Evolutionary conservation across 2,329 filamentous ascomycete species (phyloP), one percentile per base, ranked within the genome.

Genomic region (Penicillium freii): DNA sequence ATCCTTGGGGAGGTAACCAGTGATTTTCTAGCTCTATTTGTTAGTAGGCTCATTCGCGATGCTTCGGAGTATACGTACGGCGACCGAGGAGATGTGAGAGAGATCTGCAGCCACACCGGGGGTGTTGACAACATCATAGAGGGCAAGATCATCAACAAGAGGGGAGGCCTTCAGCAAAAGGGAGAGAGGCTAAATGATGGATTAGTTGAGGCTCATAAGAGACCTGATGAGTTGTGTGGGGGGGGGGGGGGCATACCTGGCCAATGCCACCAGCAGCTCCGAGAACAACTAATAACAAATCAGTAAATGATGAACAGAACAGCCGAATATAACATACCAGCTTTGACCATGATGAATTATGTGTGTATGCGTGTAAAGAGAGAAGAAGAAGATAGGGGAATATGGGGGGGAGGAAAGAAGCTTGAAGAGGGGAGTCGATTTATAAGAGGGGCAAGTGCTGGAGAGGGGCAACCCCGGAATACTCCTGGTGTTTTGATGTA

Each of bases 41-140:
- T 48, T 34, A 50, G 25, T 42, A 11, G 2, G 15, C 17, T 34
- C n/a, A 27, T 46, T 19, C 13, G 48, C 13, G 10, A 23, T 23
- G 6, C 31, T 49, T 17, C 15, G 7, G 29, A 21, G 40, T 9
- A 51, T 25, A 87, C 90, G 64, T 83, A 88, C 86, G 66, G 94
- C 93, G 69, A 85, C 84, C 62, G 92, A 91, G 59, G 93, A 96
- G 80, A 99, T 97, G 84, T 99, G 94, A 60, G 92, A 97, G 60
- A 99, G 87, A 77, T 99, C 94, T 72, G 93, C 87, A 65, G 92
- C 91, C 73, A 99, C 94, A 79, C 94, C 94, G 69, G 92, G 92
- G 50, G 92, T 95, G 85, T 97, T 97, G 79, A 97, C 93, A 67
- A 99, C 92, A 96, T 99, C 94, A 84, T 97, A 99, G 70, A 99